Evolutionary conservation across 2,329 filamentous ascomycete genomes (phyloP).

Genomic region (Waltergamsia citrina): DNA sequence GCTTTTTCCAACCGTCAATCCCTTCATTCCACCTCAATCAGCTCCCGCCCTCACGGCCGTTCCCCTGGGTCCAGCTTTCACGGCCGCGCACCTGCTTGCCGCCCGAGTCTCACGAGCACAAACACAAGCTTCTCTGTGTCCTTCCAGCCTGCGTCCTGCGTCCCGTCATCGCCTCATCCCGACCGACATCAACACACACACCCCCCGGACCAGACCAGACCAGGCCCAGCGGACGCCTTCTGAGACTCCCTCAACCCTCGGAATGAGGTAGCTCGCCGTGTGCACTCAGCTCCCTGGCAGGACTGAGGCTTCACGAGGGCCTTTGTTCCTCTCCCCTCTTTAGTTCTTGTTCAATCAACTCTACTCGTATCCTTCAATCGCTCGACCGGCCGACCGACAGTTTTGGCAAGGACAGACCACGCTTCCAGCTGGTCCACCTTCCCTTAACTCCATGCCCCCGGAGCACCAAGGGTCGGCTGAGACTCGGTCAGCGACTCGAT

Average conservation of each 20-base stretch:
- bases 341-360: neutral
- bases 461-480: slow-evolving; percentile 48
- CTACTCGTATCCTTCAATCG: neutral
- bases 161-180: neutral
- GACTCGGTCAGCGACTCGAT: slow-evolving; percentile 48
- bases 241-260: slow-evolving; percentile 14
- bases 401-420: neutral
- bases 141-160: no score
- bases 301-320: slow-evolving; percentile 35
- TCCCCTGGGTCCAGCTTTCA: neutral
- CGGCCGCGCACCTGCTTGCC: neutral
- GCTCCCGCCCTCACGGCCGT: neutral
- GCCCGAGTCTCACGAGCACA: neutral
- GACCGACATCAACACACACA: no score
- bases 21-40: neutral
- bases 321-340: neutral
- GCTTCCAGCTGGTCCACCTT: neutral
- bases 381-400: neutral
- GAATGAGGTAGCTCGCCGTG: slow-evolving; percentile 50
- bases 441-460: slow-evolving; percentile 22
- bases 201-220: no score
- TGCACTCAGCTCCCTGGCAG: slow-evolving; percentile 50
- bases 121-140: neutral
- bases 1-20: neutral
- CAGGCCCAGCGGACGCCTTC: no score